A percentile compares a stretch with the other conserved stretches of the same genome.
Evolutionary conservation across 2,329 filamentous ascomycete genomes (phyloP).

Genomic region (Calonectria naviculata): DNA sequence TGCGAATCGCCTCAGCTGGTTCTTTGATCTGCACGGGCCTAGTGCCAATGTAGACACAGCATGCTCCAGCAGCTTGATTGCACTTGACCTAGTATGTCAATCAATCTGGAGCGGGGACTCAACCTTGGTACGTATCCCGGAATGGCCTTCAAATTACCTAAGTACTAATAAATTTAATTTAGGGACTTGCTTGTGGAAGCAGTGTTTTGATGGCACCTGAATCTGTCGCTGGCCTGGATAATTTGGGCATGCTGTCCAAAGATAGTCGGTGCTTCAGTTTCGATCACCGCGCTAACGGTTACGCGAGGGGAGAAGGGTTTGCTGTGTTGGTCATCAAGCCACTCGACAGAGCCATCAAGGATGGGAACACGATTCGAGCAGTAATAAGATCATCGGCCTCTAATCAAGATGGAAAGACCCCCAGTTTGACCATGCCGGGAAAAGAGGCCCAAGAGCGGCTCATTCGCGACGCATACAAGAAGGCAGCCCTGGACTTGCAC

Average conservation of each 20-base stretch:
- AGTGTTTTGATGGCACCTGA: slow-evolving; percentile 32
- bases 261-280: slow-evolving; percentile 46
- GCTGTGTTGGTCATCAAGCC: slow-evolving; percentile 60
- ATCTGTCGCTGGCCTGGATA: slow-evolving; percentile 22
- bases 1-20: slow-evolving; percentile 54
- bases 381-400: slow-evolving; percentile 42
- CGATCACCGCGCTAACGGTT: slow-evolving; percentile 46
- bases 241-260: slow-evolving; percentile 58
- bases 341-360: slow-evolving; percentile 57
- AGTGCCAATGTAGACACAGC: slow-evolving; percentile 31
- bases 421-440: slow-evolving; percentile 48
- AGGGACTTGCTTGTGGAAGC: slow-evolving; percentile 30
- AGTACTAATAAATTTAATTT: slow-evolving; percentile 44
- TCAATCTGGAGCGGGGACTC: slow-evolving; percentile 54
- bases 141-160: background rate
- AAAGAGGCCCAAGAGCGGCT: slow-evolving; percentile 29
- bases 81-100: slow-evolving; percentile 34
- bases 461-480: slow-evolving; percentile 42
- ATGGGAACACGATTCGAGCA: slow-evolving; percentile 51
- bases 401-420: slow-evolving; percentile 55
- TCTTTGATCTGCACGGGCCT: slow-evolving; percentile 37
- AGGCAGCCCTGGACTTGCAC: slow-evolving; percentile 37
- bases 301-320: slow-evolving; percentile 41
- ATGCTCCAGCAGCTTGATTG: slow-evolving; percentile 26
- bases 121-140: background rate